phyloP scores from a whole-genome alignment of 2,329 filamentous ascomycete genomes.

The Zasmidium cellare region DNA sequence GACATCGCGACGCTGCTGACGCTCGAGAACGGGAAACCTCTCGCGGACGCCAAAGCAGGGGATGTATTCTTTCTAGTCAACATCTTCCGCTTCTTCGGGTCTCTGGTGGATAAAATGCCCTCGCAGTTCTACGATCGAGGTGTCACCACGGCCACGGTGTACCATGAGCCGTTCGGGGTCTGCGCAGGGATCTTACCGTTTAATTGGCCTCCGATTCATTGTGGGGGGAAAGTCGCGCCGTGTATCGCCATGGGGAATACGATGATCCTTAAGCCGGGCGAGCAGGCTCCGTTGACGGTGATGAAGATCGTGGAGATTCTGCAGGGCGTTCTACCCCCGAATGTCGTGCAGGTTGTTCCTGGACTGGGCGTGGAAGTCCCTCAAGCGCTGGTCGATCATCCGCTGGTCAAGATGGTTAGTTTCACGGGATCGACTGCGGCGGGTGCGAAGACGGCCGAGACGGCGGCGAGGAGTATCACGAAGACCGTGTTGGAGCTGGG shows the following conservation, averaged over 20 bases:
- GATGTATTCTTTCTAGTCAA: constrained; percentile 23
- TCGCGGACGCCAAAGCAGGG: constrained; percentile 18
- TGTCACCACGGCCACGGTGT: constrained; percentile 11
- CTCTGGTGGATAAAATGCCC: constrained; percentile 20
- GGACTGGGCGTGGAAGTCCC: constrained; percentile 17
- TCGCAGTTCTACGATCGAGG: constrained; percentile 18
- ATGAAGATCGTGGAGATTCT: constrained; percentile 25
- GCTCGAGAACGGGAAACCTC: constrained; percentile 31
- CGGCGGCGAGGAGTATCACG: constrained; percentile 58
- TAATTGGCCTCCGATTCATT: constrained; percentile 33
- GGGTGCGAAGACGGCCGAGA: constrained; percentile 48
- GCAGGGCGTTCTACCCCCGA: constrained; percentile 14
- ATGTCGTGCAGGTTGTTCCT: constrained; percentile 17
- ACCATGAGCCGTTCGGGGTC: constrained; percentile 16
- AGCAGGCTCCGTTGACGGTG: constrained; percentile 24
- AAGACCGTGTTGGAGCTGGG: constrained; percentile 59
- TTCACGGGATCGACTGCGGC: constrained; percentile 73
- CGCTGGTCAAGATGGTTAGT: constrained; percentile 69
- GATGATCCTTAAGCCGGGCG: constrained; percentile 31
- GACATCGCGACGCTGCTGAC: constrained; percentile 27
- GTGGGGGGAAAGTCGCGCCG: constrained; percentile 40
- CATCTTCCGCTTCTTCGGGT: constrained; percentile 27
- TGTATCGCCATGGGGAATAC: constrained; percentile 40
- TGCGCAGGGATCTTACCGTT: constrained; percentile 23
- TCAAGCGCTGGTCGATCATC: constrained; percentile 12